These are phyloP conservation scores for Mycena metata DNA, from an alignment of 768 basidiomycete species.

Conservation along the genomic window DNA sequence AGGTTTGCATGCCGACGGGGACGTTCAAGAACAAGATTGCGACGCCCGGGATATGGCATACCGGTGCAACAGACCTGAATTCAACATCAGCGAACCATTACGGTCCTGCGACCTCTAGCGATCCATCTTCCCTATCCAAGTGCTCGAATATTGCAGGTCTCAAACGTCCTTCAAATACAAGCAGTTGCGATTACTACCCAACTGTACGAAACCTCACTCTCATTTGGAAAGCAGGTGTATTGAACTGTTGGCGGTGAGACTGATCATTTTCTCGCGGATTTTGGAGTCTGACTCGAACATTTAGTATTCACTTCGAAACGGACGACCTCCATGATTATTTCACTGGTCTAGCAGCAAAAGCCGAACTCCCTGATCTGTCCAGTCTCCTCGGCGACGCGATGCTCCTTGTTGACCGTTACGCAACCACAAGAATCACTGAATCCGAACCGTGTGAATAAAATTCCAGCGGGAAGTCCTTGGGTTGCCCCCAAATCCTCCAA, in stretches of 20 bases:
- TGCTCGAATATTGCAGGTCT: slow-evolving; percentile 8
- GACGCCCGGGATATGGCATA: slow-evolving; percentile 36
- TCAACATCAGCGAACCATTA: slow-evolving; percentile 24
- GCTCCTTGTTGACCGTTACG: neutral
- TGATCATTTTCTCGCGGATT: neutral
- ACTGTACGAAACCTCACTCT: slow-evolving; percentile 8
- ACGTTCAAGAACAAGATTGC: slow-evolving; percentile 14
- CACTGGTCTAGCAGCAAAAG: neutral
- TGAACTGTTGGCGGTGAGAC: slow-evolving; percentile 51
- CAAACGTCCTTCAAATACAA: slow-evolving; percentile 26
- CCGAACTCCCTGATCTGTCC: too few species aligned
- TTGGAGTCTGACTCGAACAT: too few species aligned
- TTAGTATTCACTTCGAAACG: neutral
- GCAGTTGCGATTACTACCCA: slow-evolving; percentile 23
- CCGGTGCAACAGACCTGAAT: slow-evolving; percentile 28
- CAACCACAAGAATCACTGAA: neutral
- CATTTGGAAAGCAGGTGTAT: slow-evolving; percentile 38
- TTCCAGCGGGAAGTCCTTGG: neutral
- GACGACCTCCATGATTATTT: neutral
- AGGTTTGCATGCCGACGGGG: neutral
- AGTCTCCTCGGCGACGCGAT: neutral
- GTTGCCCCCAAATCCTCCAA: slow-evolving; percentile 20
- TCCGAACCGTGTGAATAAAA: neutral
- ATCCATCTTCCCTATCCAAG: slow-evolving; percentile 34
- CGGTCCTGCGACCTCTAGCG: slow-evolving; percentile 21